Conservation (phyloP, 345 rosid genomes). For the Lumnitzera littorea region DNA sequence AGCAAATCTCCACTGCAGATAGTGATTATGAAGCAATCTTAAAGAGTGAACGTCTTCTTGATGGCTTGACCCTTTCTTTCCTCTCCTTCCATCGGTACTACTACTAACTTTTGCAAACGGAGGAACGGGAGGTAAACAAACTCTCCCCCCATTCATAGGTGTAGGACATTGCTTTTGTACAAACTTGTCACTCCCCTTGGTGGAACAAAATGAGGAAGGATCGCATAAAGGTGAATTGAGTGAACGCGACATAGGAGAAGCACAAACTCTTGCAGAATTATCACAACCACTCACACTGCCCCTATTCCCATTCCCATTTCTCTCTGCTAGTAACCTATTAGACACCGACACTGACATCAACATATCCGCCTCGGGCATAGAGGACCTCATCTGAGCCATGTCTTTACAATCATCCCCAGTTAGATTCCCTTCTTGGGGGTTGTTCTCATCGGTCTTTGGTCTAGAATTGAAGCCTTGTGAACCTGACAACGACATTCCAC, state of each 20-base stretch:
- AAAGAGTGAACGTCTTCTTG: slow-evolving; percentile 59
- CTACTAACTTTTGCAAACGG: slow-evolving; percentile 26
- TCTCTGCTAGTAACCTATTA: slow-evolving; percentile 20
- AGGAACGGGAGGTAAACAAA: slow-evolving; percentile 48
- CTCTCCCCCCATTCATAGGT: slow-evolving; percentile 13
- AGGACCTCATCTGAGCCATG: slow-evolving; percentile 19
- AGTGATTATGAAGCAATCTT: slow-evolving; percentile 60
- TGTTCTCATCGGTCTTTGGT: neutral
- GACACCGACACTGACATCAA: slow-evolving; percentile 22
- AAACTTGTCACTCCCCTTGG: slow-evolving; percentile 15
- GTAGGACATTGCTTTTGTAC: slow-evolving; percentile 13
- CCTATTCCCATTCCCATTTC: slow-evolving; percentile 18
- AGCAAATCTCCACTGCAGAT: slow-evolving; percentile 82
- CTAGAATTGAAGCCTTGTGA: neutral
- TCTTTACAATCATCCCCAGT: slow-evolving; percentile 4
- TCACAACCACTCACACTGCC: neutral
- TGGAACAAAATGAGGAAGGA: slow-evolving; percentile 15
- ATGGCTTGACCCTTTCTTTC: slow-evolving; percentile 38
- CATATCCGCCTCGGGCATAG: slow-evolving; percentile 34
- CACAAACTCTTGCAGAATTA: slow-evolving; percentile 8
- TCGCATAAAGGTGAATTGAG: slow-evolving; percentile 22
- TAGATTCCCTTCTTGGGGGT: neutral
- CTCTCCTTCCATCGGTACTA: slow-evolving; percentile 29
- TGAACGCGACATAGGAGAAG: slow-evolving; percentile 30
- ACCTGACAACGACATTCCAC: slow-evolving; percentile 27